A percentile compares a stretch with the other conserved stretches of the same genome.
Conservation (phyloP, 495 filamentous ascomycete genomes). For the Penicillium odoratum region DNA sequence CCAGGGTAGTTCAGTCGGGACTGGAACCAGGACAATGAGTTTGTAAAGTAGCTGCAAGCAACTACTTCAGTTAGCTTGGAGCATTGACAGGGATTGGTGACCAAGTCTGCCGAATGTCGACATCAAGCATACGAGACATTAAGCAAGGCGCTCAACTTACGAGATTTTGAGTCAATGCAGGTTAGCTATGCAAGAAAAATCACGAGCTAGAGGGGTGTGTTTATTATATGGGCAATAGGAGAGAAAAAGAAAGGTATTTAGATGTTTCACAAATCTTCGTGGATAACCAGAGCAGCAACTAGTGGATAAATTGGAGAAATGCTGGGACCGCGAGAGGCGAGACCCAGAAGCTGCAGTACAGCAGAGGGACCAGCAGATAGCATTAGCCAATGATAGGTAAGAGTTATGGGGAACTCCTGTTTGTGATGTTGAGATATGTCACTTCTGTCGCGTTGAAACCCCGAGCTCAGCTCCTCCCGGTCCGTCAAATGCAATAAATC, state of each 20-base stretch:
- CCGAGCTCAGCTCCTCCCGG: slow-evolving; percentile 26
- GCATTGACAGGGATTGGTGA: background rate
- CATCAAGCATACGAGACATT: slow-evolving; percentile 5
- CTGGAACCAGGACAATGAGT: slow-evolving; percentile 11
- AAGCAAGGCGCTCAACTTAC: slow-evolving; percentile 14
- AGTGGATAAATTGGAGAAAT: background rate
- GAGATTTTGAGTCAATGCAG: background rate
- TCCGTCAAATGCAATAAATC: slow-evolving; percentile 24
- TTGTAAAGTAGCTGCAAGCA: slow-evolving; percentile 2
- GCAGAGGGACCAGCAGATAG: slow-evolving; percentile 5
- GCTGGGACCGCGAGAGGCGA: slow-evolving; percentile 12
- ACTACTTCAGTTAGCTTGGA: background rate
- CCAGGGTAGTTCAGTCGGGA: slow-evolving; percentile 15
- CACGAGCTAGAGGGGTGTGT: background rate
- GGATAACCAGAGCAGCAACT: background rate
- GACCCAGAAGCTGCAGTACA: slow-evolving; percentile 24
- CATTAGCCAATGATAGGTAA: slow-evolving; percentile 22
- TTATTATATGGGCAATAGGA: background rate
- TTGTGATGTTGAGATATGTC: slow-evolving; percentile 28
- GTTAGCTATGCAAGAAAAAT: background rate
- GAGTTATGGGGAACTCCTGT: slow-evolving; percentile 10
- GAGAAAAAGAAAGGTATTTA: background rate
- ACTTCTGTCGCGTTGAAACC: slow-evolving; percentile 20
- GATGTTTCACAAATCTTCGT: slow-evolving; percentile 2
- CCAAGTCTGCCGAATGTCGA: background rate